Evolutionary conservation across 2,329 filamentous ascomycete genomes (phyloP), one percentile per base, ranked within the genome.

Genomic region (Dichotomopilus funicola): DNA sequence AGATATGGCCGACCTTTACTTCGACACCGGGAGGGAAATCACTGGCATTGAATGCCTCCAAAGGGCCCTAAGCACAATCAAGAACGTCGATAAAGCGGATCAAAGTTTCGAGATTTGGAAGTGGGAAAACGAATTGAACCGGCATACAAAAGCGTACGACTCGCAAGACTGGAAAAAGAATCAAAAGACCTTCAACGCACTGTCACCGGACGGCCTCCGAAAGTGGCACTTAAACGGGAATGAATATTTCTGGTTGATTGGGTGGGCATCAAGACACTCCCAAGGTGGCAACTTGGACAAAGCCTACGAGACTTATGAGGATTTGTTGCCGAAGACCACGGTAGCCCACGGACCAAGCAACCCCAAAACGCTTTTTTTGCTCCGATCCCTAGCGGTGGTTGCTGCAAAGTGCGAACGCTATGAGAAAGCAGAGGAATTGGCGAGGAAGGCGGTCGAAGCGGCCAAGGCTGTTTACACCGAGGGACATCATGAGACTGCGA

Each of bases 401-500:
- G 11, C 9, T 2, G 4, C 37, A 10, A 5, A 37, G 11, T 33
- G 27, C 5, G 55, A 46, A 1, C 5, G 19, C 4, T 52, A 45
- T 11, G 50, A 49, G 9, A 51, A 57, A 38, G 50, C 55, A 5
- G 46, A 53, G 35, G 19, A 53, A 8, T 5, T 46, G 2, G 46
- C 50, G 8, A 53, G 50, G 12, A 50, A 35, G 1, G 45, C 45
- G 3, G n/a, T 57, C 1, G 45, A 46, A 7, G 4, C 8, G 11
- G 41, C 40, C 4, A 53, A 35, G 35, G 19, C 36, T 46, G 31
- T 35, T 3, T 57, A 57, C 27, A 51, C 46, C 10, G 40, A 51
- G n/a, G 50, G 41, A 33, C 55, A 57, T 31, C 9, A 36, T 10
- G 9, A 57, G 13, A 57, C 53, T 27, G 53, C 47, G 3, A 36